Evolutionary conservation across 2,329 filamentous ascomycete species (phyloP).

Genomic region (Sclerotinia sclerotiorum): DNA sequence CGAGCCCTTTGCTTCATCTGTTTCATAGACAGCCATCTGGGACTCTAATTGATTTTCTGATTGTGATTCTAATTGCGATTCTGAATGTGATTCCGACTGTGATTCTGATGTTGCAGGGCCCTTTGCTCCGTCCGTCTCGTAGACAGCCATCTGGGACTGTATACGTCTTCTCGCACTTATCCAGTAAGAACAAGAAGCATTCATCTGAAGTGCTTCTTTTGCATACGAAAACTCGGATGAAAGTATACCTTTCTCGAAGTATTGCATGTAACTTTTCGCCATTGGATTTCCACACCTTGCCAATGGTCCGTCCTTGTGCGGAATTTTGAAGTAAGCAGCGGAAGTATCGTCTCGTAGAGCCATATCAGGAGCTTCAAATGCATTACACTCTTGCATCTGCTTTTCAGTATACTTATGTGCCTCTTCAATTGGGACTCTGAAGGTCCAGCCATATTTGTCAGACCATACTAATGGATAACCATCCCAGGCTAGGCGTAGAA

Average conservation of each 20-base stretch:
- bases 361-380: constrained; percentile 70
- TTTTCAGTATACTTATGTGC: constrained; percentile 65
- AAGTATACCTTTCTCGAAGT: constrained; percentile 86
- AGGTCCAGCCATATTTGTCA: constrained; percentile 89
- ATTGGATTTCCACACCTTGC: constrained; percentile 84
- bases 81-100: constrained; percentile 25
- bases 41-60: too few species aligned
- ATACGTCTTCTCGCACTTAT: constrained; percentile 94
- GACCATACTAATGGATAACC: constrained; percentile 90
- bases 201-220: constrained; percentile 96
- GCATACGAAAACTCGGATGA: constrained; percentile 87
- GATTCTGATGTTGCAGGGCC: constrained; percentile 27
- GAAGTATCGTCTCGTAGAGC: constrained; percentile 63
- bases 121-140: constrained; percentile 60
- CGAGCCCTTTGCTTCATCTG: too few species aligned
- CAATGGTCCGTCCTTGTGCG: constrained; percentile 89
- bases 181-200: constrained; percentile 98
- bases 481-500: constrained; percentile 86
- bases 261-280: constrained; percentile 85
- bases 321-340: constrained; percentile 83
- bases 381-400: constrained; percentile 72
- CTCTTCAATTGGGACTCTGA: constrained; percentile 67
- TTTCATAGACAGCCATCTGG: too few species aligned
- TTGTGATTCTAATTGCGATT: too few species aligned
- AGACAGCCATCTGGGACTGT: constrained; percentile 92